Conservation (phyloP, 2,329 filamentous ascomycete species). For the Truncatella angustata region DNA sequence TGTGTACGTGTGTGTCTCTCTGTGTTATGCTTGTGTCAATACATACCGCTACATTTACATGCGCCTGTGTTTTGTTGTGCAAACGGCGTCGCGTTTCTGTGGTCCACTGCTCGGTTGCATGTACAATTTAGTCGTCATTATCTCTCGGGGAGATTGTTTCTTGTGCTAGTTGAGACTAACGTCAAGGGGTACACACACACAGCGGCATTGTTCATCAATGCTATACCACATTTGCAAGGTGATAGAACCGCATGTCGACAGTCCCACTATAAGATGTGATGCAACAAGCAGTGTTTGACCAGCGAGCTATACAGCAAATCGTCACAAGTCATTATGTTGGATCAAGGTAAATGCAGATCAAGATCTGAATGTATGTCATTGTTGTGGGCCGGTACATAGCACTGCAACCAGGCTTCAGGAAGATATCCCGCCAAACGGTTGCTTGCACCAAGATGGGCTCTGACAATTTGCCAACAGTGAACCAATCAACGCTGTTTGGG, state of each 20-base stretch:
- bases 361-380: constrained; percentile 16
- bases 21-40: constrained; percentile 2
- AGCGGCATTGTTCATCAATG: constrained; percentile 2
- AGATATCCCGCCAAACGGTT: constrained; percentile 23
- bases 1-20: background rate
- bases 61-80: constrained; percentile 22
- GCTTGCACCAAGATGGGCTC: constrained; percentile 26
- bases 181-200: constrained; percentile 5
- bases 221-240: background rate
- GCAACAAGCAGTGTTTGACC: background rate
- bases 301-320: background rate
- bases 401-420: constrained; percentile 24
- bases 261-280: background rate
- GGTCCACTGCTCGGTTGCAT: constrained; percentile 12
- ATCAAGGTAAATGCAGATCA: background rate
- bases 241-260: background rate
- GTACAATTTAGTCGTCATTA: constrained; percentile 17
- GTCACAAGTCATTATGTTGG: background rate
- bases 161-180: constrained; percentile 14
- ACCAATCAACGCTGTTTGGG: constrained; percentile 23
- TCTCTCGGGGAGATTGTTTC: constrained; percentile 17
- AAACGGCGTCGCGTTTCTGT: constrained; percentile 25
- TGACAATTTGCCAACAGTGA: constrained; percentile 28
- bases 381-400: constrained; percentile 17
- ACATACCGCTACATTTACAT: constrained; percentile 12